Evolutionary conservation across 2,329 filamentous ascomycete genomes (phyloP).

Genomic region (Colletotrichum sublineola): DNA sequence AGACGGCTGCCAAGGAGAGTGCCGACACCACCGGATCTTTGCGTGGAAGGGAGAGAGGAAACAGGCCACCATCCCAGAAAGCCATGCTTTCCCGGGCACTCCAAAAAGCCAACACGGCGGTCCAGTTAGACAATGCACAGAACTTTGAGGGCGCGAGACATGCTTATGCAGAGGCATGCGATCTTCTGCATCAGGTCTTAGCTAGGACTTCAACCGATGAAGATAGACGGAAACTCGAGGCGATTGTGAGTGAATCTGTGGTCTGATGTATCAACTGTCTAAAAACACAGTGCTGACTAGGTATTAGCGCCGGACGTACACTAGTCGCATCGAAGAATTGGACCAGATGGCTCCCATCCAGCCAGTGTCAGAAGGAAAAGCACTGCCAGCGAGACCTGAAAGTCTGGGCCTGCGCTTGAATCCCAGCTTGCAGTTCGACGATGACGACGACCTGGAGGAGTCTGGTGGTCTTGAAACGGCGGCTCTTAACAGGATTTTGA

Average conservation of each 20-base stretch:
- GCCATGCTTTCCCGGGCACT: constrained; percentile 96
- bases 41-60: constrained; percentile 51
- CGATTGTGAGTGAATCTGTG: constrained; percentile 77
- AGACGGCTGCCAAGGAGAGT: constrained; percentile 57
- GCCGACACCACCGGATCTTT: constrained; percentile 56
- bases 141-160: constrained; percentile 93
- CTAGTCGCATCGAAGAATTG: constrained; percentile 88
- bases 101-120: constrained; percentile 95
- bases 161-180: constrained; percentile 92
- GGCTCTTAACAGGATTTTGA: constrained; percentile 61
- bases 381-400: constrained; percentile 78
- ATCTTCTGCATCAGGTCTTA: constrained; percentile 89
- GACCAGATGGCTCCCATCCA: constrained; percentile 74
- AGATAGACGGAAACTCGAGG: constrained; percentile 90
- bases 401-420: constrained; percentile 66
- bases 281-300: constrained; percentile 13
- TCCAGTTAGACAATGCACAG: constrained; percentile 94
- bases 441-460: constrained; percentile 58
- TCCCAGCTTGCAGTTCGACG: constrained; percentile 45
- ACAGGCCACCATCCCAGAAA: constrained; percentile 80
- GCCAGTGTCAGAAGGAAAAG: constrained; percentile 71
- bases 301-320: constrained; percentile 85
- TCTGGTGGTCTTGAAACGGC: constrained; percentile 64
- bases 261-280: neutral
- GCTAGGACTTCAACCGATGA: constrained; percentile 85